Conservation (phyloP, 768 basidiomycete genomes). For the Leccinum boreale region DNA sequence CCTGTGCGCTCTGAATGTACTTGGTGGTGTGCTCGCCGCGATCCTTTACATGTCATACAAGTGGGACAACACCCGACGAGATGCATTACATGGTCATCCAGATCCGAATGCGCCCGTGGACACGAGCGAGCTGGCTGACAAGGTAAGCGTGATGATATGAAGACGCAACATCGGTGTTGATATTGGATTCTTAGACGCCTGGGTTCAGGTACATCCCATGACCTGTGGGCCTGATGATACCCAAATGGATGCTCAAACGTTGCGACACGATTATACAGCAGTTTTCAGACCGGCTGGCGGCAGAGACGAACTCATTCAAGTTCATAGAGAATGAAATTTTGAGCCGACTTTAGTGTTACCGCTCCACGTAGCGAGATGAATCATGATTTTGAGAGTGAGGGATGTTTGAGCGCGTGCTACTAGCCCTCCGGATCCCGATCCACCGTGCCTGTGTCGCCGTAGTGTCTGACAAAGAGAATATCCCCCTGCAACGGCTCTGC, state of each 20-base stretch:
- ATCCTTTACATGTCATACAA: slow-evolving; percentile 61
- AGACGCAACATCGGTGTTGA: background rate
- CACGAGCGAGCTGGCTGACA: slow-evolving; percentile 63
- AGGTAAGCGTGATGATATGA: slow-evolving; percentile 36
- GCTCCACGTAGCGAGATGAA: background rate
- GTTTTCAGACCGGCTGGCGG: background rate
- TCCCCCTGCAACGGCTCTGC: background rate
- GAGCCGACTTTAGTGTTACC: background rate
- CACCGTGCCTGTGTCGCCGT: background rate
- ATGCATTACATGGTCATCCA: slow-evolving; percentile 50
- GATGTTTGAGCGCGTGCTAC: background rate
- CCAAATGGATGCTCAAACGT: background rate
- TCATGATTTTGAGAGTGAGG: background rate
- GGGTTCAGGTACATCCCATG: slow-evolving; percentile 22
- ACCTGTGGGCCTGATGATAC: background rate
- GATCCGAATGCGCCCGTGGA: slow-evolving; percentile 49
- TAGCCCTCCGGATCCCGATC: background rate
- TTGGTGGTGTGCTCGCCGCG: slow-evolving; percentile 29
- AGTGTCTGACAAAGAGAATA: background rate
- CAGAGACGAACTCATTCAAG: background rate
- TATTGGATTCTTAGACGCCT: slow-evolving; percentile 6
- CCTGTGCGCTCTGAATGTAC: slow-evolving; percentile 32
- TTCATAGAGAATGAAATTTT: background rate
- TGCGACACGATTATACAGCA: background rate
- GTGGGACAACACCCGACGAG: slow-evolving; percentile 53